Evolutionary conservation across 495 filamentous ascomycete genomes (phyloP), one percentile per base, ranked within the genome.

Genomic region (Wilcoxina mikolae): DNA sequence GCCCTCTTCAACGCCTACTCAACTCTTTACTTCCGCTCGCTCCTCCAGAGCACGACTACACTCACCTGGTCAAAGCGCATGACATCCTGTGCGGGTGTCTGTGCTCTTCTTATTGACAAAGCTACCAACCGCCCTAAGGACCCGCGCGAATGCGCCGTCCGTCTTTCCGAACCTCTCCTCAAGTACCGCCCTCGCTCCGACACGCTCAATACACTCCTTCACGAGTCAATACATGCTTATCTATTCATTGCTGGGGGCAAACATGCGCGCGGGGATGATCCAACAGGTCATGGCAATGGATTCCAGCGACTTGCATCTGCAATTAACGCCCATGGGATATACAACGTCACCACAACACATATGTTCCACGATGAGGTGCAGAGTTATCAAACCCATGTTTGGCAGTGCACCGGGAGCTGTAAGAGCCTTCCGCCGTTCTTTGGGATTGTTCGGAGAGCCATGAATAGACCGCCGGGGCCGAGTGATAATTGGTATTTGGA

Each of bases 201-300:
- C 38, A 44, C 42, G 20, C 12, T 55, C 0, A 55, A 55, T 26
- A 55, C 52, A 12, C 52, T 55, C 25, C 20, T 55, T 17, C 52
- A 55, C 41, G 52, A 55, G 41, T 44, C 26, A 23, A 55, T 55
- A 11, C 52, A 55, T 28, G 52, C 52, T 17, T 55, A 55, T 24
- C 41, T 55, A 11, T 55, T 55, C 38, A 28, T 55, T 39, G 52
- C 41, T 28, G 52, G 52, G 7, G 52, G 52, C 12, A 46, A 31
- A 28, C 52, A 55, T 47, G 52, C 47, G 2, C 38, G 52, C 12
- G 52, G 52, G 24, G 52, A 55, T 26, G 52, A 55, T 31, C 52
- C 52, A 39, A 44, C 52, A n/a, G 52, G 52, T 20, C 52, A 55
- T 47, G 52, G 52, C 3, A 5, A 12, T 4, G 52, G 39, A 7